Evolutionary conservation across 371 early-diverging fungal genomes (phyloP), one percentile per base, ranked within the genome.

Genomic region (Mortierella sp.): DNA sequence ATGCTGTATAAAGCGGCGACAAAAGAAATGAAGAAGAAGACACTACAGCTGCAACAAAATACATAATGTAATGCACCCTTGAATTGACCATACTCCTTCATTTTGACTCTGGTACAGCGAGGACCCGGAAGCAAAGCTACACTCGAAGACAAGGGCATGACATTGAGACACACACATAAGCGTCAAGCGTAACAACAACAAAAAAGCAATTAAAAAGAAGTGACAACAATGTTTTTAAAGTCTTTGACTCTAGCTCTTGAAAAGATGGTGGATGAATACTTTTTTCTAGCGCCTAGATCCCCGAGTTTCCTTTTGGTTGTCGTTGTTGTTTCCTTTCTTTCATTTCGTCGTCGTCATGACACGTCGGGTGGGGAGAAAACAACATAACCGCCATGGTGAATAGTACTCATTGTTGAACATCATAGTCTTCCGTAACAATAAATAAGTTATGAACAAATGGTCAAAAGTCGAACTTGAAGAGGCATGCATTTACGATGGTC

Each of bases 211-310:
- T 63, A 41, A 10, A 24, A 41, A 41, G 24, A 21, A 41, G 2
- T 2, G 6, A 8, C 11, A 35, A 21, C 68, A 7, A 10, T 41
- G 21, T 24, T 68, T 41, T 41, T 68, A 14, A 35, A 21, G 6
- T 21, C 14, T 8, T 35, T 65, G 35, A 7, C 7, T 38, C 21
- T 2, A 68, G 41, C 38, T 27, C 27, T 27, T 21, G 24, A 41
- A 24, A 65, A 21, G 35, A 32, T 63, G 63, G 35, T 21, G 2
- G 16, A 68, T 68, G 38, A 38, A 68, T 21, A 16, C 24, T 21
- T 35, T 32, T 63, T 32, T 60, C 65, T 68, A 41, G 68, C 43
- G 41, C 41, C 68, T 68, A 68, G 68, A 68, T 68, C 68, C 68
- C 41, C 24, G 18, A 56, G 4, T 7, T 1, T 16, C 11, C 5